Base-by-base conservation (phyloP, 2,329 filamentous ascomycete species). In the Ophiocordyceps camponoti-rufipedis region DNA sequence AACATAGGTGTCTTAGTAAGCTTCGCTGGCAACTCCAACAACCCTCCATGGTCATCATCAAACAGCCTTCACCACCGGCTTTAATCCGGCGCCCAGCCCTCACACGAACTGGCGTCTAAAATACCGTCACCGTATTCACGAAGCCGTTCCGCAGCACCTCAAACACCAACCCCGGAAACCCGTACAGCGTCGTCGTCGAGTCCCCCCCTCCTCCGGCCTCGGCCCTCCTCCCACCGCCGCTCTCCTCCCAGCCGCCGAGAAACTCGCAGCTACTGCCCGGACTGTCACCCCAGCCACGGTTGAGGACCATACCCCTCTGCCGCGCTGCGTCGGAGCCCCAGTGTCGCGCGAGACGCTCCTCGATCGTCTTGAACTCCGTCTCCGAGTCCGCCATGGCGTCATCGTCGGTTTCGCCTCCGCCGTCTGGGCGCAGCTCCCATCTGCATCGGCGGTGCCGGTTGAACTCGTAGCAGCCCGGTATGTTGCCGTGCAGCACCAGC, bases 381-480 rank as follows among this genome's bases (percentile, higher is more conserved):
- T 96, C 91, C 0, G 86, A 93, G 49, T 74, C 77, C 44, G 85
- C 63, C 16, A 63, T 23, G 23, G 52, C 10, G 39, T 62, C 58
- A 5, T 67, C 58, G 11, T 74, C 63, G 12, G 59, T 54, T 10
- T 75, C 63, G 13, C 60, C 54, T 5, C 80, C 62, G 51, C 80
- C 80, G 41, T 65, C 61, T n/a, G 32, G 32, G 12, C 32, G 32
- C 44, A 94, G 79, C 44, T 80, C 78, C 91, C 91, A 98, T 39
- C 88, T 78, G 54, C 85, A 86, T 49, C 91, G 78, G 16, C 89
- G 80, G 60, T 96, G 87, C 5, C 91, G 78, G 62, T 98, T 96
- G 66, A 98, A 98, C 11, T 89, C 85, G 59, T 95, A 96, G 1
- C 87, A 94, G 0, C 91, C 91, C 1, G 91, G 91, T 2, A 96